Evolutionary conservation across 108 stramenopile genomes (phyloP), one percentile per base, ranked within the genome.

Genomic region (Aureococcus anophagefferens): DNA sequence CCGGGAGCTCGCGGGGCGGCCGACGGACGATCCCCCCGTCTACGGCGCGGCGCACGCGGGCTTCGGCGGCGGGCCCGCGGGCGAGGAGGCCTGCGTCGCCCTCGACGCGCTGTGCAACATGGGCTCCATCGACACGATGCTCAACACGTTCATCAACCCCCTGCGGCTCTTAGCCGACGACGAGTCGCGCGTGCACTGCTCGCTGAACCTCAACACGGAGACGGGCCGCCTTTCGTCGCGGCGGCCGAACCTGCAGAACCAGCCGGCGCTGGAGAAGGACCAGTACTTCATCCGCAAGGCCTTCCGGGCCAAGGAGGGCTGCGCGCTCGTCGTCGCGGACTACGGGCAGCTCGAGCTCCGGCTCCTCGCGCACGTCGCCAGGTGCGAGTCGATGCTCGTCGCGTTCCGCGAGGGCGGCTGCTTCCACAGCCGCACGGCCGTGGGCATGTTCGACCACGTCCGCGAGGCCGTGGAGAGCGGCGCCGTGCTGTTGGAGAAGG

Each of bases 341-440:
- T 99, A 99, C 72, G 98, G 98, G 0, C 98, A 99, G 76, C 83
- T 99, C 18, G 98, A 99, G 76, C 84, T 99, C 30, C 85, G 98
- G 15, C 74, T 99, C 4, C 79, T 99, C 33, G 97, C 97, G 0
- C 94, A 94, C 78, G 92, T 99, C 79, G 95, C 98, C 46, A 70
- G 87, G 68, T 99, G 98, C 72, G 86, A 82, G 70, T 90, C 90
- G 7, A 99, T 99, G 98, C 94, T 99, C 69, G 83, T 92, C 31
- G 98, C 96, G 18, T 99, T 99, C 72, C 79, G 84, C 70, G 79
- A 91, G 18, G 98, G 98, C 35, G 98, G 98, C 25, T 96, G 97
- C 71, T 99, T 99, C 79, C 98, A 99, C 79, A 91, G 90, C 9
- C 73, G 98, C 62, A 99, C 98, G 5, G 98, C 98, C 28, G 68